A percentile compares a stretch with the other conserved stretches of the same genome.
Evolutionary conservation across 164 flowering plant species (phyloP).

Genomic region (Magnolia changhungtana): DNA sequence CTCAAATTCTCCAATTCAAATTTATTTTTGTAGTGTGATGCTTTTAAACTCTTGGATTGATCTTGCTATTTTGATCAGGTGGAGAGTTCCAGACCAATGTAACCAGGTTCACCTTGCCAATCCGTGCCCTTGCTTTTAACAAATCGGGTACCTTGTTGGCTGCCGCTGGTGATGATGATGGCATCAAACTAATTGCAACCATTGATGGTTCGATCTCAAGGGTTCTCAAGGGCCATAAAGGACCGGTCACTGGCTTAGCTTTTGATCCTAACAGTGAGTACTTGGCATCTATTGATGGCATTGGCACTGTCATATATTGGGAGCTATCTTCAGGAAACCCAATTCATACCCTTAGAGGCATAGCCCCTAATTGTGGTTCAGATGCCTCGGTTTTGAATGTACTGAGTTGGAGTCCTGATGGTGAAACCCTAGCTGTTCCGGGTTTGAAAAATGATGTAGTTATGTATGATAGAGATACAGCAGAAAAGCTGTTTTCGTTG

Average conservation of each 20-base stretch:
- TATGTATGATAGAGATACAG: conserved; percentile 94
- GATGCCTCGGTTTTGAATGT: conserved; percentile 57
- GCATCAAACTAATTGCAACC: conserved; percentile 85
- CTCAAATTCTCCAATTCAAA: background rate
- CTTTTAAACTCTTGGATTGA: conserved; percentile 1
- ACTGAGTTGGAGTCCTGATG: conserved; percentile 95
- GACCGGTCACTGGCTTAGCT: conserved; percentile 69
- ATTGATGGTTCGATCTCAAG: conserved; percentile 90
- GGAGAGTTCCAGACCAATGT: conserved; percentile 91
- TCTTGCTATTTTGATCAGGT: conserved; percentile 37
- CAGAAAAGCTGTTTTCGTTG: conserved; percentile 74
- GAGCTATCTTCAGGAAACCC: conserved; percentile 69
- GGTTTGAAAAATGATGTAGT: conserved; percentile 91
- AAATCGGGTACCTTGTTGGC: conserved; percentile 87
- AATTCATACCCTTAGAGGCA: conserved; percentile 58
- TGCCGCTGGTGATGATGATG: conserved; percentile 98
- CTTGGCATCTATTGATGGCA: conserved; percentile 80
- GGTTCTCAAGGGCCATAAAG: conserved; percentile 91
- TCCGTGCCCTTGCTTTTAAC: conserved; percentile 83
- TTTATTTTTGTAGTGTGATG: background rate
- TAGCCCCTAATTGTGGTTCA: conserved; percentile 66
- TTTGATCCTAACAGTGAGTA: conserved; percentile 87
- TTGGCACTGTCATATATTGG: conserved; percentile 82
- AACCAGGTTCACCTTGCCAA: conserved; percentile 91
- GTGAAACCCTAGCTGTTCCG: conserved; percentile 80